Evolutionary conservation across 768 basidiomycete species (phyloP).

Genomic region (Glaciozyma antarctica): DNA sequence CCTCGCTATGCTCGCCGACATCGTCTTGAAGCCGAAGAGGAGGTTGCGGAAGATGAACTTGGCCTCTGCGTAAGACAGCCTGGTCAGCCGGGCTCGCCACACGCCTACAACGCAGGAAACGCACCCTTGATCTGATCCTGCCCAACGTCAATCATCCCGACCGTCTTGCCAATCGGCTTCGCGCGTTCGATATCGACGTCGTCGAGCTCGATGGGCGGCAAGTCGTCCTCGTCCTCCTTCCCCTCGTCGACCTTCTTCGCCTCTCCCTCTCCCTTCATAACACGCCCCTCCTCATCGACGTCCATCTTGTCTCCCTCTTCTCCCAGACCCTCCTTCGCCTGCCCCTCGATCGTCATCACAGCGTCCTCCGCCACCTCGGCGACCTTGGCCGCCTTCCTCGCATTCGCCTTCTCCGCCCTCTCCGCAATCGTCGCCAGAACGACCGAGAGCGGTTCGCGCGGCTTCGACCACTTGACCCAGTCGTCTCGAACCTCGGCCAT

Average conservation of each 20-base stretch:
- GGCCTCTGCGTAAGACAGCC: conserved; percentile 53
- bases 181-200: conserved; percentile 68
- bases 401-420: conserved; percentile 12
- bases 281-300: neutral
- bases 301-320: conserved; percentile 10
- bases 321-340: conserved; percentile 1
- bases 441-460: conserved; percentile 11
- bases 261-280: conserved; percentile 38
- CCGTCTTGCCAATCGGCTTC: conserved; percentile 67
- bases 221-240: conserved; percentile 16
- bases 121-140: conserved; percentile 72
- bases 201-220: conserved; percentile 43
- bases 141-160: conserved; percentile 68
- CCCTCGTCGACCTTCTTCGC: conserved; percentile 1
- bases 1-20: conserved; percentile 65
- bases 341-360: neutral
- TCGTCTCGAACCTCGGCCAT: conserved; percentile 51
- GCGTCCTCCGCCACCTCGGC: neutral
- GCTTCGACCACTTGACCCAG: conserved; percentile 33
- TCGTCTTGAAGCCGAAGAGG: conserved; percentile 75
- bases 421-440: conserved; percentile 12
- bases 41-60: conserved; percentile 78
- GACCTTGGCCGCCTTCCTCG: conserved; percentile 1
- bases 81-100: neutral
- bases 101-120: conserved; percentile 31